phyloP scores from a whole-genome alignment of 139 green algal genomes.

The Coccomyxa sp. region DNA sequence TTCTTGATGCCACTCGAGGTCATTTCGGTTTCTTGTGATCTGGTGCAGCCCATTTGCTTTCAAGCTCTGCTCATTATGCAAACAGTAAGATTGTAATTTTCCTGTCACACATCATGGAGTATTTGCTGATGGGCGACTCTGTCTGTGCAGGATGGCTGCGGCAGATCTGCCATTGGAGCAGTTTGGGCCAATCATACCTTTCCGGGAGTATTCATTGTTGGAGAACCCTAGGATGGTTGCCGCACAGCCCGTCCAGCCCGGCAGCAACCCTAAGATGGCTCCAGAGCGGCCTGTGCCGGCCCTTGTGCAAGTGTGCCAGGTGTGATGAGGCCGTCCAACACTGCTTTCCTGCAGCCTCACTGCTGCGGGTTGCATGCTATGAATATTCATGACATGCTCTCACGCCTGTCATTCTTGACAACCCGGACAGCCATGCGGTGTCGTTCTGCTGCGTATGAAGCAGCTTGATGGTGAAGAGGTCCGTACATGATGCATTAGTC shows the following conservation, averaged over 20 bases:
- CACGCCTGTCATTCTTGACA: background rate
- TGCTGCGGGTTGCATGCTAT: background rate
- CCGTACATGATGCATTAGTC: background rate
- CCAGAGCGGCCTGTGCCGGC: conserved; percentile 15
- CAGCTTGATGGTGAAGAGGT: background rate
- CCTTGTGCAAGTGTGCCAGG: conserved; percentile 36
- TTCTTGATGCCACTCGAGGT: background rate
- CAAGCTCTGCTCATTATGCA: background rate
- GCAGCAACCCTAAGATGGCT: conserved; percentile 45
- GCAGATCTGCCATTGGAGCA: conserved; percentile 12
- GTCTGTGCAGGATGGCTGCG: conserved; percentile 16
- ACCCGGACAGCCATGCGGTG: background rate
- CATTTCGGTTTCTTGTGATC: background rate
- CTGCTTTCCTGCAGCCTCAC: background rate
- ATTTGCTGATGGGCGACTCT: background rate
- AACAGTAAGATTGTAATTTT: background rate
- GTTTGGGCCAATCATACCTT: conserved; percentile 25
- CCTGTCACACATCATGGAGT: too few relatives aligned
- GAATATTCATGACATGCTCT: background rate
- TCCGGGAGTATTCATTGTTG: conserved; percentile 58
- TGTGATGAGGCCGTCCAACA: background rate
- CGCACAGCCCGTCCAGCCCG: too few relatives aligned
- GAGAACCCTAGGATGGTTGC: conserved; percentile 44
- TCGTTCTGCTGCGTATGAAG: background rate
- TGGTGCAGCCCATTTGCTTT: background rate